Evolutionary conservation across 345 rosid species (phyloP).

Genomic region (Bruguiera parviflora): DNA sequence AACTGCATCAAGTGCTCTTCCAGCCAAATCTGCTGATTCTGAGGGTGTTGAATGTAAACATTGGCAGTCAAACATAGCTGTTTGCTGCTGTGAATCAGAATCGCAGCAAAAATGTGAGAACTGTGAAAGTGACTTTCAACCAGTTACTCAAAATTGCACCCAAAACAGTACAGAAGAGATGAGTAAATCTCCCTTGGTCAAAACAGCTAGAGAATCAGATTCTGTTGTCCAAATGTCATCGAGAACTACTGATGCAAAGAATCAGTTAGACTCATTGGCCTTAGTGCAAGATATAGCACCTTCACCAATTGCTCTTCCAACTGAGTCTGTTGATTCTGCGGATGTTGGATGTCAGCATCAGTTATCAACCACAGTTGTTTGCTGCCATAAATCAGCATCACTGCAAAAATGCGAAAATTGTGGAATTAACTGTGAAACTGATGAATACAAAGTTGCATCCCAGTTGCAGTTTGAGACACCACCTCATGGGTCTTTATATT

Average conservation of each 20-base stretch:
- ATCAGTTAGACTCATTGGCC: conserved; percentile 39
- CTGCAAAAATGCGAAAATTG: conserved; percentile 31
- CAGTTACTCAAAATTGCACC: conserved; percentile 39
- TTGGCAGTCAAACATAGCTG: conserved; percentile 25
- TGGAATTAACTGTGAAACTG: conserved; percentile 20
- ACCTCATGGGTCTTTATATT: conserved; percentile 47
- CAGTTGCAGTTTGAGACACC: conserved; percentile 35
- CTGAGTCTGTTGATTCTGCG: conserved; percentile 51
- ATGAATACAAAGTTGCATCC: conserved; percentile 30
- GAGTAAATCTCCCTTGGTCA: conserved; percentile 21
- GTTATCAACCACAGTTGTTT: conserved; percentile 25
- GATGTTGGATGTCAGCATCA: conserved; percentile 40
- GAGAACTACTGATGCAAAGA: conserved; percentile 44
- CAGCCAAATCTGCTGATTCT: conserved; percentile 47
- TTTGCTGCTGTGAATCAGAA: conserved; percentile 36
- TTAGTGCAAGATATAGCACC: conserved; percentile 39
- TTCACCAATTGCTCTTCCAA: conserved; percentile 36
- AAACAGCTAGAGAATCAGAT: conserved; percentile 45
- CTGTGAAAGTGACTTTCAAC: conserved; percentile 45
- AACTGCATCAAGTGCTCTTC: conserved; percentile 39
- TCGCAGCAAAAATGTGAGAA: conserved; percentile 33
- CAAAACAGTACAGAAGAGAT: conserved; percentile 41
- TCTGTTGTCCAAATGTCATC: conserved; percentile 51
- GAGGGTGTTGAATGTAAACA: conserved; percentile 46
- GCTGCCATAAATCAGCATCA: conserved; percentile 36